A percentile compares a stretch with the other conserved stretches of the same genome.
These are phyloP conservation scores for Colletotrichum noveboracense DNA, from an alignment of 2,329 filamentous ascomycete species.

Conservation along the genomic window DNA sequence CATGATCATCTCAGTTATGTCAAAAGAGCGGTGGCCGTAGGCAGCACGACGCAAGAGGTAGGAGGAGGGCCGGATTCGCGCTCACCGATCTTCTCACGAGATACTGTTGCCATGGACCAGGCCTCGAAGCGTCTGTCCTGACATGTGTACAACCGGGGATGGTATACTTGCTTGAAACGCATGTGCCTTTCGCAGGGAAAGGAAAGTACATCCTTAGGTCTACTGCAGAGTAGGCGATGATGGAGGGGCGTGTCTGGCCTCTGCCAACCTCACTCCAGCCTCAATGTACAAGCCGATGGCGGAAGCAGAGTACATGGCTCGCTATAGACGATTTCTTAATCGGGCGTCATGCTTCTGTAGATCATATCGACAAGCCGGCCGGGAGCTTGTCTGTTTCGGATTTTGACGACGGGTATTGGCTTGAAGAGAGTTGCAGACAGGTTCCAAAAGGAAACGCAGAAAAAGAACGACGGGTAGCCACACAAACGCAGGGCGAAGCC, in stretches of 20 bases:
- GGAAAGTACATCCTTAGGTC: constrained; percentile 16
- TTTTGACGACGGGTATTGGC: background rate
- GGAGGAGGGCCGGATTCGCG: background rate
- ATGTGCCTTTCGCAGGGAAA: constrained; percentile 16
- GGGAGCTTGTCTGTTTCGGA: constrained; percentile 15
- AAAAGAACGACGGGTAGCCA: constrained; percentile 7
- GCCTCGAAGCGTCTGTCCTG: background rate
- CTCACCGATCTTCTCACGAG: constrained; percentile 14
- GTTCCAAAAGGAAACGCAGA: constrained; percentile 16
- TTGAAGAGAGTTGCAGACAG: background rate
- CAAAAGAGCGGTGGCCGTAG: constrained; percentile 21
- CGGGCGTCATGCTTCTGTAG: constrained; percentile 11
- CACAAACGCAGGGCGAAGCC: constrained; percentile 9
- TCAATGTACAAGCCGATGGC: background rate
- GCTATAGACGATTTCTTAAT: constrained; percentile 8
- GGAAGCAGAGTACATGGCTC: background rate
- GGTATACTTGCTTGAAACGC: background rate
- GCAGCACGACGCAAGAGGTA: background rate
- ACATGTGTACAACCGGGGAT: constrained; percentile 11
- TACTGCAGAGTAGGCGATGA: background rate
- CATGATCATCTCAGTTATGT: constrained; percentile 14
- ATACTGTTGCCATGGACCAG: constrained; percentile 10
- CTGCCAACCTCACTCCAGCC: background rate
- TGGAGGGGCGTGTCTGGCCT: constrained; percentile 8
- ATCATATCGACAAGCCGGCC: background rate